phyloP scores from a whole-genome alignment of 192 early-diverging fungal genomes.

The Backusella circina region DNA sequence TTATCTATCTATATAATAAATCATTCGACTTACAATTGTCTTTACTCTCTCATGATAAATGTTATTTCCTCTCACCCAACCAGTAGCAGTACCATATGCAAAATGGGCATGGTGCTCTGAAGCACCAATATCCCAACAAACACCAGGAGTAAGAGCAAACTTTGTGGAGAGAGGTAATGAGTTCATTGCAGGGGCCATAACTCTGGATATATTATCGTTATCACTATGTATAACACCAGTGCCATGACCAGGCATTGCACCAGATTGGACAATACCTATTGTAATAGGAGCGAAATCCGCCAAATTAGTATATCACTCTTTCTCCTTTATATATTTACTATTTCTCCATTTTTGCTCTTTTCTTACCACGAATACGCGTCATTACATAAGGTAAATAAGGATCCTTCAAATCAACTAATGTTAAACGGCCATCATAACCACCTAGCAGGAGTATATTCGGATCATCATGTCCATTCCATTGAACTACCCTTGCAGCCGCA shows the following conservation, averaged over 20 bases:
- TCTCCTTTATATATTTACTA: no score
- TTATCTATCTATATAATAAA: neutral
- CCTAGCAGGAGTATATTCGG: neutral
- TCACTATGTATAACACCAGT: neutral
- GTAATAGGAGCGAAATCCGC: neutral
- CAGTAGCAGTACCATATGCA: neutral
- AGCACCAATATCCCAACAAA: constrained; percentile 5
- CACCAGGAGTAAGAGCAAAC: neutral
- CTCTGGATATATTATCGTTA: neutral
- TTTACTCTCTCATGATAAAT: neutral
- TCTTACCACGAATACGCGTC: constrained; percentile 4
- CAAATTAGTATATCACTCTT: neutral
- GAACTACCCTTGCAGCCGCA: neutral
- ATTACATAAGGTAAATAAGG: neutral
- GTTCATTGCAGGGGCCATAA: neutral
- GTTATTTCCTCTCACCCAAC: constrained; percentile 20
- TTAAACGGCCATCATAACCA: constrained; percentile 7
- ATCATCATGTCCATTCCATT: neutral
- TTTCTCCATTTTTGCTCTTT: neutral
- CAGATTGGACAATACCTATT: neutral
- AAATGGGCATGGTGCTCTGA: constrained; percentile 4
- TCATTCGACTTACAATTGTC: neutral
- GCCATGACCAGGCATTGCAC: neutral
- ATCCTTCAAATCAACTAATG: constrained; percentile 8
- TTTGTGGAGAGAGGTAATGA: neutral